phyloP scores from a whole-genome alignment of 768 basidiomycete genomes.

The Symmetrospora coprosmae region DNA sequence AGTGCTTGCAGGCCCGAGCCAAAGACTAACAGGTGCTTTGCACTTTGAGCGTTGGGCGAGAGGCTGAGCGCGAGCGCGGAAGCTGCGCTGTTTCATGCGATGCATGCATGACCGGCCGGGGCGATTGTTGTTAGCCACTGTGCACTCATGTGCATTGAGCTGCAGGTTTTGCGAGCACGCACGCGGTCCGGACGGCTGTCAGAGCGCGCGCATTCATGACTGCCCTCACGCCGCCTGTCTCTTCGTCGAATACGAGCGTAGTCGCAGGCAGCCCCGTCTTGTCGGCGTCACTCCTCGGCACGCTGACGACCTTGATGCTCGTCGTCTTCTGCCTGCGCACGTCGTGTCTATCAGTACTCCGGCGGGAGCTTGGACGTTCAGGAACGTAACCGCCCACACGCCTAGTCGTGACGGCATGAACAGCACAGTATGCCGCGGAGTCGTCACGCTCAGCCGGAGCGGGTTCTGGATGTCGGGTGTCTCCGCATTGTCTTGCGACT shows the following conservation, averaged over 20 bases:
- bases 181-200: slow-evolving; percentile 33
- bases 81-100: slow-evolving; percentile 23
- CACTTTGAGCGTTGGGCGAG: background rate
- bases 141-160: too few species aligned
- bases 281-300: slow-evolving; percentile 19
- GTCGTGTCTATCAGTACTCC: too few species aligned
- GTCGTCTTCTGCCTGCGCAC: slow-evolving; percentile 11
- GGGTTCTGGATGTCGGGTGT: slow-evolving; percentile 9
- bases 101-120: background rate
- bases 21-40: slow-evolving; percentile 21
- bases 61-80: slow-evolving; percentile 20
- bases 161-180: too few species aligned
- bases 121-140: too few species aligned
- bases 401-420: slow-evolving; percentile 17
- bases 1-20: slow-evolving; percentile 27
- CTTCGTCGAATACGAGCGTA: slow-evolving; percentile 28
- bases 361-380: too few species aligned
- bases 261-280: slow-evolving; percentile 27
- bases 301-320: slow-evolving; percentile 28
- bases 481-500: too few species aligned
- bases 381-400: background rate
- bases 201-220: slow-evolving; percentile 27
- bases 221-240: slow-evolving; percentile 17
- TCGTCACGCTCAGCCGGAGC: background rate
- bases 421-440: slow-evolving; percentile 1